Evolutionary conservation across 1,284 basidiomycete genomes (phyloP).

Genomic region (Grifola frondosa): DNA sequence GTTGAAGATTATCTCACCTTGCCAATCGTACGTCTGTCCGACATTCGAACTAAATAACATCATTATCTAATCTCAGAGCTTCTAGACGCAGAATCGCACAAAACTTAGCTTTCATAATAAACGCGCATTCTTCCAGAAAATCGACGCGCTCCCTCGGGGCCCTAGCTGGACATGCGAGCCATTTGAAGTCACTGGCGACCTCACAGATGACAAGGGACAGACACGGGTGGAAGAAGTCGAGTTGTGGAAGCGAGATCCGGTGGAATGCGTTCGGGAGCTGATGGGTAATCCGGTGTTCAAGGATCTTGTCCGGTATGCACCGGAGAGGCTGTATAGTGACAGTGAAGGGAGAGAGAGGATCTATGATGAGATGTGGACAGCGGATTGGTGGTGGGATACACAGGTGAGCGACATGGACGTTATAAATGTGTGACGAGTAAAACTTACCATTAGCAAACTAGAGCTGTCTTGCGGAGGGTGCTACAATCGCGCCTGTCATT

Average conservation of each 20-base stretch:
- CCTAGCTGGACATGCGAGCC: constrained; percentile 21
- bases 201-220: constrained; percentile 17
- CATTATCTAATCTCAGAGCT: too few species aligned
- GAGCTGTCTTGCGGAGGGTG: background rate
- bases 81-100: constrained; percentile 11
- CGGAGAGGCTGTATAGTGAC: constrained; percentile 33
- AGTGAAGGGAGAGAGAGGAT: constrained; percentile 17
- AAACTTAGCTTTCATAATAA: constrained; percentile 25
- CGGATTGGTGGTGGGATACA: constrained; percentile 41
- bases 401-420: constrained; percentile 30
- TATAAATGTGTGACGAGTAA: background rate
- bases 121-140: constrained; percentile 24
- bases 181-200: constrained; percentile 25
- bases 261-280: constrained; percentile 30
- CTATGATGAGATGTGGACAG: constrained; percentile 41
- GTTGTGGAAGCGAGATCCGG: constrained; percentile 28
- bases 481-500: constrained; percentile 8
- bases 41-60: background rate
- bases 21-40: constrained; percentile 4
- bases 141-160: constrained; percentile 31
- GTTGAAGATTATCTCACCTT: constrained; percentile 3
- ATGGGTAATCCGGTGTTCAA: constrained; percentile 32
- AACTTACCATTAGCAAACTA: constrained; percentile 11
- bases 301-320: constrained; percentile 30
- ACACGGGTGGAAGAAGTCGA: constrained; percentile 17